Conservation (phyloP, 345 rosid genomes). For the Noccaea caerulescens region DNA sequence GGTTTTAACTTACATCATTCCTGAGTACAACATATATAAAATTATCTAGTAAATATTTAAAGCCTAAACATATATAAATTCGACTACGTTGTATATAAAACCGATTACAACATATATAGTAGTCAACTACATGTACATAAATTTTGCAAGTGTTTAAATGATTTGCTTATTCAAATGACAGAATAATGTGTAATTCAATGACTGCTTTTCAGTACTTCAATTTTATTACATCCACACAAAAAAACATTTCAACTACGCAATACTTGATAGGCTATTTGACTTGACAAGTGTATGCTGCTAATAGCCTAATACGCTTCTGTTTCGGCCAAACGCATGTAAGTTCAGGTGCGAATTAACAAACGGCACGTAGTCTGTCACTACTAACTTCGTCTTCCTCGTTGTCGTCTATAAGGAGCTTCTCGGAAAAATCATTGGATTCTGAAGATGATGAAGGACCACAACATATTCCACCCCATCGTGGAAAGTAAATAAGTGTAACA, state of each 20-base stretch:
- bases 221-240: not conserved
- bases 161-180: no score
- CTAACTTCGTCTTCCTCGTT: constrained; percentile 5
- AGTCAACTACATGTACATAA: no score
- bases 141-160: no score
- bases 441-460: constrained; percentile 47
- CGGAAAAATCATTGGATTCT: constrained; percentile 9
- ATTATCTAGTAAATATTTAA: no score
- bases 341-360: constrained; percentile 19
- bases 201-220: not conserved
- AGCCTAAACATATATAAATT: no score
- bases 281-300: not conserved
- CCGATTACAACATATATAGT: no score
- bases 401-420: constrained; percentile 42
- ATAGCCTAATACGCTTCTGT: not conserved
- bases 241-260: not conserved
- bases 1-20: no score
- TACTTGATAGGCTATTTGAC: not conserved
- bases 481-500: constrained; percentile 59
- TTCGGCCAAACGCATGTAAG: not conserved
- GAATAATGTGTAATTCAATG: not conserved
- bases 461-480: constrained; percentile 68
- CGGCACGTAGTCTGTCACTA: constrained; percentile 18
- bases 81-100: no score
- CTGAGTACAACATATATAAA: no score